Evolutionary conservation across 2,329 filamentous ascomycete genomes (phyloP).

Genomic region (Paecilomyces fulvus): DNA sequence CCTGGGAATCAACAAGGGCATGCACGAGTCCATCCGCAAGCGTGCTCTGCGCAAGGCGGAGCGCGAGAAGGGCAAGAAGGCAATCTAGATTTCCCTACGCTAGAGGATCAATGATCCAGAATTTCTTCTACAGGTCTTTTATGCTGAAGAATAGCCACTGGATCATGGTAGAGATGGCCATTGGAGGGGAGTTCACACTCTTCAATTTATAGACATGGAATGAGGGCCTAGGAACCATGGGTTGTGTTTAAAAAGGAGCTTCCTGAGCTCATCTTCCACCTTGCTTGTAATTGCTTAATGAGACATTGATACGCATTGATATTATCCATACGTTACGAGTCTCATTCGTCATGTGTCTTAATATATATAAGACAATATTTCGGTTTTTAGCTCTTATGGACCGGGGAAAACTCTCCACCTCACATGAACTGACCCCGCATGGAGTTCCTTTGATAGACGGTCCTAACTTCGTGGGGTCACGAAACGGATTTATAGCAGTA

Average conservation of each 20-base stretch:
- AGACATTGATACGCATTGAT: neutral
- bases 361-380: neutral
- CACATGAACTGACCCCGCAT: neutral
- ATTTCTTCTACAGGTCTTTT: neutral
- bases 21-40: slow-evolving; percentile 76
- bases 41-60: slow-evolving; percentile 77
- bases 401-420: too few species aligned
- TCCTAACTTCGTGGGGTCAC: neutral
- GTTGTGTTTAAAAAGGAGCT: neutral
- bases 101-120: neutral
- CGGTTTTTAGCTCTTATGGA: neutral
- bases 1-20: slow-evolving; percentile 54
- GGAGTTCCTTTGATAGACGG: neutral
- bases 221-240: neutral
- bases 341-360: neutral
- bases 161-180: neutral
- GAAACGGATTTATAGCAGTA: too few species aligned
- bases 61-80: slow-evolving; percentile 58
- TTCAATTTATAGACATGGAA: neutral
- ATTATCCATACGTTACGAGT: neutral
- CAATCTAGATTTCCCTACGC: slow-evolving; percentile 15
- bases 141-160: neutral
- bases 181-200: neutral
- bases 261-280: neutral
- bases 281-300: neutral